Evolutionary conservation across 257 asterid species (phyloP).

Genomic region (Solanum chilense): DNA sequence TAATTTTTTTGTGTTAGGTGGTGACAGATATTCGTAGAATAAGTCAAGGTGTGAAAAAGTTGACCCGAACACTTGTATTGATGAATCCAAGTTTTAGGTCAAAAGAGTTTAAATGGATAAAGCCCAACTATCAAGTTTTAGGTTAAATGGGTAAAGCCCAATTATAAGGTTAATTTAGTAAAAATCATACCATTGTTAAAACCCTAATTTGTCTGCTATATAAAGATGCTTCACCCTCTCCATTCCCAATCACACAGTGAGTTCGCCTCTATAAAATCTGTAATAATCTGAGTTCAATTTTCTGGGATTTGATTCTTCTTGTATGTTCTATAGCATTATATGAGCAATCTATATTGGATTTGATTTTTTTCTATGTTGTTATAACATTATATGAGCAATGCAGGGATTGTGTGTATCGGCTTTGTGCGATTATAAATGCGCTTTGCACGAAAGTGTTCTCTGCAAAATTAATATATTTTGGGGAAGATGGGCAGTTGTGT

Average conservation of each 20-base stretch:
- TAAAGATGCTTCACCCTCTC: neutral
- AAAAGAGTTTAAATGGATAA: too few relatives aligned
- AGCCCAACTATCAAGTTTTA: too few relatives aligned
- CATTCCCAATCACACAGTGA: neutral
- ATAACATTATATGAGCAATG: neutral
- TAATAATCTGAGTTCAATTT: neutral
- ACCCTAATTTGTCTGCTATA: neutral
- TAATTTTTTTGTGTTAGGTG: too few relatives aligned
- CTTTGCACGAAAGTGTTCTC: constrained; percentile 44
- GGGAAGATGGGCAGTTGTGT: constrained; percentile 57
- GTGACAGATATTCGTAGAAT: too few relatives aligned
- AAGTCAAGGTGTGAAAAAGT: too few relatives aligned
- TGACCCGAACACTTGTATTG: too few relatives aligned
- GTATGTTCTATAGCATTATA: too few relatives aligned
- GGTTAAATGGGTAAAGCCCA: neutral
- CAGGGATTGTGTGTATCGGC: constrained; percentile 47
- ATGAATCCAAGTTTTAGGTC: too few relatives aligned
- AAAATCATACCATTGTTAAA: neutral
- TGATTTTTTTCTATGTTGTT: neutral
- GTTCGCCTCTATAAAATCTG: neutral
- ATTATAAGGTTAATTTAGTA: neutral
- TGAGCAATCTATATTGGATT: neutral
- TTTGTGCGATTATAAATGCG: constrained; percentile 26
- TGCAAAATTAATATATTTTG: constrained; percentile 16
- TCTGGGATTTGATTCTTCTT: neutral